A percentile compares a stretch with the other conserved stretches of the same genome.
phyloP scores from a whole-genome alignment of 306 rosid genomes.

The Notholithocarpus densiflorus region DNA sequence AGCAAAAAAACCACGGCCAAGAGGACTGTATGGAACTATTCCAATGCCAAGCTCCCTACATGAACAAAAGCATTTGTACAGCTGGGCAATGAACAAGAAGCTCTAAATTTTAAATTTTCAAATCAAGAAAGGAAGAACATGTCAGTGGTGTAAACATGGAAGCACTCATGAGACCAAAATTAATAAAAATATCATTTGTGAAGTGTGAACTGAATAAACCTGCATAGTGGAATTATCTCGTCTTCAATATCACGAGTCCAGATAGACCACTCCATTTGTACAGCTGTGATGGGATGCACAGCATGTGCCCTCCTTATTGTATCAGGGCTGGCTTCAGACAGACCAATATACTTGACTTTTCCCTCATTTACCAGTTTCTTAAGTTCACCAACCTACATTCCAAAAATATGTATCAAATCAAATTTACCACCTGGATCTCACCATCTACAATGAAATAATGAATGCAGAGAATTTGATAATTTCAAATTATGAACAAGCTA shows the following conservation, averaged over 20 bases:
- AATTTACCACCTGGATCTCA: background rate
- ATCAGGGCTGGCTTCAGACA: constrained; percentile 74
- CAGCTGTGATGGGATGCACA: constrained; percentile 68
- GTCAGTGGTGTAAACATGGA: too few relatives aligned
- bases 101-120: background rate
- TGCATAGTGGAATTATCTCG: constrained; percentile 65
- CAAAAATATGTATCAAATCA: background rate
- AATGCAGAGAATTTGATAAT: background rate
- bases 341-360: constrained; percentile 62
- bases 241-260: constrained; percentile 83
- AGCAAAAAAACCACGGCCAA: constrained; percentile 85
- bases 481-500: background rate
- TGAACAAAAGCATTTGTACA: background rate
- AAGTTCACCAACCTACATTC: constrained; percentile 60
- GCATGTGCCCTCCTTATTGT: constrained; percentile 82
- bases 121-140: background rate
- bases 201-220: constrained; percentile 28
- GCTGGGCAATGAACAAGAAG: too few relatives aligned
- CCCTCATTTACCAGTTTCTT: constrained; percentile 80
- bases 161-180: too few relatives aligned
- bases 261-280: constrained; percentile 80
- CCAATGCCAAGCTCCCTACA: constrained; percentile 80
- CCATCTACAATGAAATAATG: background rate
- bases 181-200: too few relatives aligned
- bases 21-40: constrained; percentile 81